phyloP scores from a whole-genome alignment of 495 filamentous ascomycete species.

The Emericellopsis terricola region DNA sequence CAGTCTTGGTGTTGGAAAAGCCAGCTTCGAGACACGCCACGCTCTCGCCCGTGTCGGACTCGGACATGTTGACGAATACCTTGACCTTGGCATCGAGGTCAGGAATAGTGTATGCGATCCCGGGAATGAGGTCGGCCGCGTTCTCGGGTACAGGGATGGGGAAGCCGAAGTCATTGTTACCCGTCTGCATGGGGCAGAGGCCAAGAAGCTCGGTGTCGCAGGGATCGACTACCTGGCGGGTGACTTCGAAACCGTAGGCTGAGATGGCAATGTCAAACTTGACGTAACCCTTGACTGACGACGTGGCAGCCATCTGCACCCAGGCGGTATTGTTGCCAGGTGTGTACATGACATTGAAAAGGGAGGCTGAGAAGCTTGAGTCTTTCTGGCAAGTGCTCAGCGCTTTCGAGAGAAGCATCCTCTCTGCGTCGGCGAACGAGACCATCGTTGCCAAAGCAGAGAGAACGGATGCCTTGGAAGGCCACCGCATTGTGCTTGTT shows the following conservation, averaged over 20 bases:
- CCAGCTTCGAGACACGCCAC: slow-evolving; percentile 80
- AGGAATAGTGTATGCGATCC: slow-evolving; percentile 78
- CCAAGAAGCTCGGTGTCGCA: slow-evolving; percentile 54
- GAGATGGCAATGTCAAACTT: slow-evolving; percentile 56
- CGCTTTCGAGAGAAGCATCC: slow-evolving; percentile 50
- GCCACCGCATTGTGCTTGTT: slow-evolving; percentile 15
- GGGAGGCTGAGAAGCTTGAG: slow-evolving; percentile 62
- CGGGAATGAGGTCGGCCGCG: slow-evolving; percentile 49
- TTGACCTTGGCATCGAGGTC: slow-evolving; percentile 82
- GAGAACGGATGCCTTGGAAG: slow-evolving; percentile 13
- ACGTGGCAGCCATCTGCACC: slow-evolving; percentile 67
- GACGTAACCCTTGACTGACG: slow-evolving; percentile 72
- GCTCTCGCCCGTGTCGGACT: slow-evolving; percentile 30
- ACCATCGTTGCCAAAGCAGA: slow-evolving; percentile 15
- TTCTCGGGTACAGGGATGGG: slow-evolving; percentile 39
- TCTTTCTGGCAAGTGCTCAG: slow-evolving; percentile 62
- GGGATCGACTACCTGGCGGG: slow-evolving; percentile 51
- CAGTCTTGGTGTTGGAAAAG: slow-evolving; percentile 85
- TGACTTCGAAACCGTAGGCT: slow-evolving; percentile 63
- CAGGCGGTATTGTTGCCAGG: slow-evolving; percentile 53
- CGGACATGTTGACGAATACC: slow-evolving; percentile 57
- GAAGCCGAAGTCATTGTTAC: slow-evolving; percentile 58
- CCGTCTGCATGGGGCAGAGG: slow-evolving; percentile 86
- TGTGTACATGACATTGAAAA: slow-evolving; percentile 68
- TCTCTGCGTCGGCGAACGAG: slow-evolving; percentile 12